phyloP scores from a whole-genome alignment of 768 basidiomycete genomes.

The Russula griseocarnosa region DNA sequence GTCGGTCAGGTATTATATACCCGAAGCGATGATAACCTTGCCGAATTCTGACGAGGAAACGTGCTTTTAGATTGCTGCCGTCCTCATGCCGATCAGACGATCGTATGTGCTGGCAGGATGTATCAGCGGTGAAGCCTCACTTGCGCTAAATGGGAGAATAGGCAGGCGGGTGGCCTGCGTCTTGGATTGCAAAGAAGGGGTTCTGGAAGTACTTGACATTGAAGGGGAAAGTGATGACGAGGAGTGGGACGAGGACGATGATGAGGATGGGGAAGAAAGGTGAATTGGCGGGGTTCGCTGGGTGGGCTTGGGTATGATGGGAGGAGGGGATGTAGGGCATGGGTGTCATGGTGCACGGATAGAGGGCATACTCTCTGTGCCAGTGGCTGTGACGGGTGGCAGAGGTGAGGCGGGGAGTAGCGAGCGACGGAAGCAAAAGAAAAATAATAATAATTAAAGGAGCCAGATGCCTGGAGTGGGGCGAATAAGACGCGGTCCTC shows the following conservation, averaged over 20 bases:
- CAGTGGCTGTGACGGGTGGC: slow-evolving; percentile 12
- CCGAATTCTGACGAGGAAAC: slow-evolving; percentile 19
- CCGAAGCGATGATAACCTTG: slow-evolving; percentile 21
- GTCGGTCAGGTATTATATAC: slow-evolving; percentile 57
- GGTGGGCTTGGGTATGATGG: not conserved
- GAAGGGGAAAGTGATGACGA: slow-evolving; percentile 45
- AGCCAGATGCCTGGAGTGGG: slow-evolving; percentile 8
- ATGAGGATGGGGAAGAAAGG: slow-evolving; percentile 21
- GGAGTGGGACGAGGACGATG: slow-evolving; percentile 20
- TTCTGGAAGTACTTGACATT: slow-evolving; percentile 72
- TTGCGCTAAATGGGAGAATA: slow-evolving; percentile 70
- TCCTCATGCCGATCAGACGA: slow-evolving; percentile 51
- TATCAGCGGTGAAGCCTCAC: slow-evolving; percentile 48
- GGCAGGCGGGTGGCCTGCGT: slow-evolving; percentile 76
- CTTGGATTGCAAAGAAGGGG: slow-evolving; percentile 57
- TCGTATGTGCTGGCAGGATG: slow-evolving; percentile 53
- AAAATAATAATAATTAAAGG: slow-evolving; percentile 12
- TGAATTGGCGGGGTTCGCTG: not conserved
- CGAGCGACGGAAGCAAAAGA: slow-evolving; percentile 22
- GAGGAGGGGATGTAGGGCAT: not conserved
- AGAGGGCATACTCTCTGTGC: not conserved
- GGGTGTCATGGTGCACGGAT: not conserved
- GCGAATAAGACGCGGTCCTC: slow-evolving; percentile 43
- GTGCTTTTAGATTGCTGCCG: slow-evolving; percentile 46
- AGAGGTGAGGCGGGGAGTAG: slow-evolving; percentile 17